phyloP scores from a whole-genome alignment of 345 rosid species.

The Boechera divaricarpa region DNA sequence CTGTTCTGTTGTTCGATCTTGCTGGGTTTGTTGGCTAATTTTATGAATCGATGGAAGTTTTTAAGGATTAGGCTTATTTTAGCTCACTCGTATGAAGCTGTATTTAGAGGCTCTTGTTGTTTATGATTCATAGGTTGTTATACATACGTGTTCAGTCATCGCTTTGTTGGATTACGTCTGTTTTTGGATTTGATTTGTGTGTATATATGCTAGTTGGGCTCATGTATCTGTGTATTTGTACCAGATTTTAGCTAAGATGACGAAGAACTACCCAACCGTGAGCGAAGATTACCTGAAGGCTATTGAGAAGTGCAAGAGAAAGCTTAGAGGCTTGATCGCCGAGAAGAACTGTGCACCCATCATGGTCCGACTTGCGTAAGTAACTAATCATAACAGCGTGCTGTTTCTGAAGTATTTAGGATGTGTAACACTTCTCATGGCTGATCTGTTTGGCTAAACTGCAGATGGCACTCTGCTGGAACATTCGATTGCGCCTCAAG shows the following conservation, averaged over 20 bases:
- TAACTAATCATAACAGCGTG: background rate
- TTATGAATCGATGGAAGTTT: background rate
- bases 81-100: conserved; percentile 12
- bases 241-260: conserved; percentile 52
- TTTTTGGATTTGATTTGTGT: conserved; percentile 7
- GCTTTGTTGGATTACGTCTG: background rate
- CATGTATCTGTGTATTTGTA: background rate
- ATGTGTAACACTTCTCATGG: background rate
- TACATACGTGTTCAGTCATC: background rate
- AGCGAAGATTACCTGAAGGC: conserved; percentile 82
- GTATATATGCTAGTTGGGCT: background rate
- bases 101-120: background rate
- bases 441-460: conserved; percentile 3
- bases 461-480: conserved; percentile 99
- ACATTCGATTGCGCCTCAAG: conserved; percentile 78
- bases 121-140: conserved; percentile 4
- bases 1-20: background rate
- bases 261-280: conserved; percentile 82
- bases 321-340: conserved; percentile 86
- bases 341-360: conserved; percentile 94
- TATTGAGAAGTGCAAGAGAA: conserved; percentile 77
- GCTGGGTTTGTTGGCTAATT: background rate
- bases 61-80: conserved; percentile 10
- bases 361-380: conserved; percentile 94
- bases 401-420: background rate